Evolutionary conservation across 768 basidiomycete species (phyloP), one percentile per base, ranked within the genome.

Genomic region (Mycena leptocephala): DNA sequence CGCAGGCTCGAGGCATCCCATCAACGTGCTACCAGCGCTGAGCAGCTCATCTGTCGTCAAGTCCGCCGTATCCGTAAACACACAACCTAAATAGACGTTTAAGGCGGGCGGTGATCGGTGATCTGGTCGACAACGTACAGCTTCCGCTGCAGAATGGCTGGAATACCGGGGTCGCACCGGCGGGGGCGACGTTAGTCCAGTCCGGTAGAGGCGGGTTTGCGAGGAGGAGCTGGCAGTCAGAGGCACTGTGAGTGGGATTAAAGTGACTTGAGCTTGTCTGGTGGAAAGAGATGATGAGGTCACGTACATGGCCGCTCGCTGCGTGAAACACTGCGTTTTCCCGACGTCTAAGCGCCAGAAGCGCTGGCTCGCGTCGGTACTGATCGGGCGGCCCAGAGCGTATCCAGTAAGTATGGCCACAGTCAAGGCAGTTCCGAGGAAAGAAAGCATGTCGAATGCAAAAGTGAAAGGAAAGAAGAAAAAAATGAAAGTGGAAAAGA

Each of bases 111-210:
- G 11, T 43, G 16, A 24, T 28, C 11, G 3, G 14, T 8, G 37
- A 18, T 4, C 28, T 33, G 5, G 20, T n/a, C n/a, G 4, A 14
- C 5, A 16, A 43, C 76, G 30, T 41, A 77, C 76, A 77, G 62
- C 62, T 77, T n/a, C n/a, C 72, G n/a, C 33, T 37, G 48, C 76
- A 77, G 26, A 77, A 70, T 3, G 72, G 76, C 22, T 59, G 64
- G 72, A 77, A 77, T 0, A 77, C 24, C 5, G 66, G 59, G 3
- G 43, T 10, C 0, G 55, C 37, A 46, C 28, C 67, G 0, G 67
- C 13, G 28, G 37, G 1, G 22, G 68, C 70, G 7, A 73, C 20
- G 26, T 69, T 68, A 2, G 61, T 73, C 76, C 76, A 77, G 72
- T 77, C 62, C 14, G 72, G 59, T 1, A 30, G 20, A 0, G 43